Evolutionary conservation across 768 basidiomycete species (phyloP).

Genomic region (Botryobasidium botryosum): DNA sequence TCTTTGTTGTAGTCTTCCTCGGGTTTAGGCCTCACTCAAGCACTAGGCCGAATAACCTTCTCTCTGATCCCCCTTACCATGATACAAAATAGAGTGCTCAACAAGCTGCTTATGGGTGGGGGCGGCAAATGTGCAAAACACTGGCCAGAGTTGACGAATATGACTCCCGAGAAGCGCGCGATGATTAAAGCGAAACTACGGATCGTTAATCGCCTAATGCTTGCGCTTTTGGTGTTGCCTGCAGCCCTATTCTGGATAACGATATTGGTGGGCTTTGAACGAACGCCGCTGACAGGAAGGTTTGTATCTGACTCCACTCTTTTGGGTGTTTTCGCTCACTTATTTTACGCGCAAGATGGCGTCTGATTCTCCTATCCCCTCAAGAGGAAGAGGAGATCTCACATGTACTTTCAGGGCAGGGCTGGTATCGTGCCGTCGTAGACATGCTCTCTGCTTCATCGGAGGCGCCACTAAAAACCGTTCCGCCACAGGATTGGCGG

Average conservation of each 20-base stretch:
- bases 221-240: slow-evolving; percentile 44
- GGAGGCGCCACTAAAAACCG: slow-evolving; percentile 31
- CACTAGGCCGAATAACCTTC: slow-evolving; percentile 50
- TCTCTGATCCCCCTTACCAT: slow-evolving; percentile 59
- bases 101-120: neutral
- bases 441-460: slow-evolving; percentile 42
- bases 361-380: slow-evolving; percentile 76
- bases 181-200: neutral
- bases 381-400: slow-evolving; percentile 87
- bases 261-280: slow-evolving; percentile 54
- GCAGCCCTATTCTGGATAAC: slow-evolving; percentile 46
- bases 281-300: slow-evolving; percentile 77
- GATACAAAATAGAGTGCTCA: slow-evolving; percentile 16
- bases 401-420: slow-evolving; percentile 59
- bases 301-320: slow-evolving; percentile 22
- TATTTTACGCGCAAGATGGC: slow-evolving; percentile 38
- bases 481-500: slow-evolving; percentile 75
- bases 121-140: neutral
- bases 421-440: slow-evolving; percentile 74
- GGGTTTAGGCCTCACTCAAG: slow-evolving; percentile 53
- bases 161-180: neutral
- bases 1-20: slow-evolving; percentile 39
- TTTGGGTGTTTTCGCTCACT: neutral
- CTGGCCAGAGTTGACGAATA: neutral
- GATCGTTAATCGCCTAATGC: slow-evolving; percentile 28